Evolutionary conservation across 139 green algal species (phyloP), one percentile per base, ranked within the genome.

Genomic region (Chlorella vulgaris): DNA sequence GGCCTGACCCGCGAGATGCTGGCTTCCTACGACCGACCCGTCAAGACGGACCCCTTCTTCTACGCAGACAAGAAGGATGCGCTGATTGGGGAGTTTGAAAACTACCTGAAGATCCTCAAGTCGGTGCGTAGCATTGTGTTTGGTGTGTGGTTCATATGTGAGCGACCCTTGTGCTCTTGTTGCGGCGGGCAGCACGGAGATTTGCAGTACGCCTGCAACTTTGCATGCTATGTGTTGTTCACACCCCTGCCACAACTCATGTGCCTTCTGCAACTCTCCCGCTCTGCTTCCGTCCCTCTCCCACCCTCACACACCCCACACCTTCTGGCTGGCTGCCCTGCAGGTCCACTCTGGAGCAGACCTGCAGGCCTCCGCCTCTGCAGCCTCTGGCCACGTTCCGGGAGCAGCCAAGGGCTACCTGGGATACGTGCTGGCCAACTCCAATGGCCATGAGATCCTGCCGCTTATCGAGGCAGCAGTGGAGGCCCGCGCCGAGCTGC

Each of bases 51-150:
- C 84, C 97, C 97, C 0, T 70, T 95, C 68, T 93, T 92, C 84
- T 97, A 91, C 75, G 71, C 74, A 1, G 94, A 95, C 80, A 98
- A 98, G 91, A 81, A 81, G 53, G 91, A 95, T 35, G 86, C 89
- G 1, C 91, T 99, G 10, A 95, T 98, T 74, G 39, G 80, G 29
- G 96, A 99, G 80, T 97, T 99, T 86, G 69, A 87, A 36, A 92
- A 96, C 88, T 99, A 99, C 86, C 89, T 99, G 76, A 91, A 88
- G 66, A 97, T 98, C 63, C 89, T 99, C 31, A 98, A 98, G 90
- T 88, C 92, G 26, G 95, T 98, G 78, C 38, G 76, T 26, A n/a
- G n/a, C n/a, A n/a, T n/a, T n/a, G n/a, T n/a, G n/a, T n/a, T n/a
- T n/a, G n/a, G n/a, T n/a, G n/a, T n/a, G n/a, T n/a, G n/a, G n/a